Evolutionary conservation across 805 yeast species (phyloP).

Genomic region (Suhomyces sp.): DNA sequence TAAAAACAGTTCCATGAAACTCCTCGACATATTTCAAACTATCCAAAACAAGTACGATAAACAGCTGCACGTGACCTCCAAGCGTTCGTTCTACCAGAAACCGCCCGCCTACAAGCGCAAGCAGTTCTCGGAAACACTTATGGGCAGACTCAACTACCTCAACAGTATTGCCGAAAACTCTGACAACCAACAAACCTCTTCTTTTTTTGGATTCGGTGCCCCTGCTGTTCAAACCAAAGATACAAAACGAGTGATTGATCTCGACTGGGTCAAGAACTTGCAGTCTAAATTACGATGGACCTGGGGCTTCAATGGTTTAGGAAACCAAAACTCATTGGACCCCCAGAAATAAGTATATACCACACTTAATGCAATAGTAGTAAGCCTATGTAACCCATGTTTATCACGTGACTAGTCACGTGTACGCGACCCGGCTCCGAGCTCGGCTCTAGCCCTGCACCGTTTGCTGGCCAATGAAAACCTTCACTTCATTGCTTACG

Average conservation of each 20-base stretch:
- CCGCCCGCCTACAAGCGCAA: constrained; percentile 10
- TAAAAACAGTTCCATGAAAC: constrained; percentile 2
- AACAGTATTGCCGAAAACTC: constrained; percentile 16
- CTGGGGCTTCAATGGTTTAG: constrained; percentile 9
- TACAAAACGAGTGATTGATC: constrained; percentile 7
- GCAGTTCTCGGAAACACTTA: constrained; percentile 19
- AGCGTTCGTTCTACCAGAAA: constrained; percentile 10
- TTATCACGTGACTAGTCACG: no score
- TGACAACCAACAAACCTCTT: not conserved
- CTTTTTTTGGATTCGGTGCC: constrained; percentile 5
- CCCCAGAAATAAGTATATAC: not conserved
- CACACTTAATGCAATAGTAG: no score
- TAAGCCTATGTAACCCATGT: no score
- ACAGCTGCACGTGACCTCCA: constrained; percentile 1
- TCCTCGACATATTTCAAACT: constrained; percentile 17
- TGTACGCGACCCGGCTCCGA: not conserved
- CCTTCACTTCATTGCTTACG: not conserved
- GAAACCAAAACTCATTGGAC: constrained; percentile 2
- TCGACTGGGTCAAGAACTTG: constrained; percentile 12
- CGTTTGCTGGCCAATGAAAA: not conserved
- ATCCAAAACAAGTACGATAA: constrained; percentile 19
- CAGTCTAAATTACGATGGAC: constrained; percentile 9
- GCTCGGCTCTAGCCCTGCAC: not conserved
- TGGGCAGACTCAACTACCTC: constrained; percentile 17
- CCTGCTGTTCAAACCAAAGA: not conserved